Percentiles rank a stretch among this genome's conserved stretches.
Conservation (phyloP, 2,329 filamentous ascomycete genomes). For the Fusarium sp. region DNA sequence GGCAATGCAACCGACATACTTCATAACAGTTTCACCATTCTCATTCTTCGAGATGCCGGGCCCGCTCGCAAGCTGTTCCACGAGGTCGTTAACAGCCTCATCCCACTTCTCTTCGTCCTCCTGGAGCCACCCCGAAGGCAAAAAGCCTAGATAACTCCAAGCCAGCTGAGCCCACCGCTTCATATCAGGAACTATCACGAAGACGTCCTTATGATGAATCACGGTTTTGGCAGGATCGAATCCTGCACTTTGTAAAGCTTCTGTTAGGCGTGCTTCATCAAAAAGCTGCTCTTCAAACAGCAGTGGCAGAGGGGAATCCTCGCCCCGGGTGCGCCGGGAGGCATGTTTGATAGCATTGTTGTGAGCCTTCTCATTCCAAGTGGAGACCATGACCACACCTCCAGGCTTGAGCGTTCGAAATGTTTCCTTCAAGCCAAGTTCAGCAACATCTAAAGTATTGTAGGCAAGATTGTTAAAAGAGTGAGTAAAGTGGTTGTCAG, state of each 20-base stretch:
- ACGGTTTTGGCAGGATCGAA: not conserved
- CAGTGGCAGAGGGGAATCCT: not conserved
- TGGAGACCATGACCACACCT: not conserved
- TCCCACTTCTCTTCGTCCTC: not conserved
- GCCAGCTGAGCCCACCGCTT: constrained; percentile 1
- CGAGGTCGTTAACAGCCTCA: not conserved
- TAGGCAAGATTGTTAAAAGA: constrained; percentile 10
- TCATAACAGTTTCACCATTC: not conserved
- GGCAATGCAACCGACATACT: not conserved
- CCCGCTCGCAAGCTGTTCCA: not conserved
- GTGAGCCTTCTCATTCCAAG: not conserved
- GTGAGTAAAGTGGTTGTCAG: constrained; percentile 1
- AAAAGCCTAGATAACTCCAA: not conserved
- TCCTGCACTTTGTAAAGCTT: not conserved
- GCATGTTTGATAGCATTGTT: not conserved
- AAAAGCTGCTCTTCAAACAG: not conserved
- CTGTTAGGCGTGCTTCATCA: not conserved
- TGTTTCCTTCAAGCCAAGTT: not conserved
- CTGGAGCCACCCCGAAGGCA: not conserved
- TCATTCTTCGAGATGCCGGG: not conserved
- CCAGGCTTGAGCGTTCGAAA: not conserved
- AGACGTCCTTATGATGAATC: not conserved
- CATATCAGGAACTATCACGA: not conserved
- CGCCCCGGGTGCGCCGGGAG: not conserved
- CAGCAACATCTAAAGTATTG: not conserved